Percentiles rank a stretch among this genome's conserved stretches.
Evolutionary conservation across 2,329 filamentous ascomycete species (phyloP).

Genomic region (Paecilomyces sp.): DNA sequence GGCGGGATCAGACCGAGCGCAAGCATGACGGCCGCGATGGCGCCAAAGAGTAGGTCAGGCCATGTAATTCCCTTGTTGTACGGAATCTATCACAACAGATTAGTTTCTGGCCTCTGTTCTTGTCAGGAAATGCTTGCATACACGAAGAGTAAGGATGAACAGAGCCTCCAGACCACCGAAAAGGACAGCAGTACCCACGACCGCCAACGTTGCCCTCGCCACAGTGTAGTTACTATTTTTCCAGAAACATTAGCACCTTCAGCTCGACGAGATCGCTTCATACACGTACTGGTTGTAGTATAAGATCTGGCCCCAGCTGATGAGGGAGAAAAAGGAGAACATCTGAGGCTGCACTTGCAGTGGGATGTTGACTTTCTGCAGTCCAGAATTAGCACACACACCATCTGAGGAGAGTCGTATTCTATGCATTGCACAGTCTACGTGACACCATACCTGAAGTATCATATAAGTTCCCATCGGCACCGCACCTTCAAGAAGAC

Average conservation of each 20-base stretch:
- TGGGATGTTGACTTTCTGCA: conserved; percentile 49
- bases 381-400: background rate
- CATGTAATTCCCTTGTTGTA: conserved; percentile 48
- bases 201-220: conserved; percentile 41
- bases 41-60: conserved; percentile 51
- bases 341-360: conserved; percentile 50
- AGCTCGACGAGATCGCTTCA: conserved; percentile 1
- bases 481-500: conserved; percentile 25
- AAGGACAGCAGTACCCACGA: conserved; percentile 30
- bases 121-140: conserved; percentile 16
- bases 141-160: conserved; percentile 51
- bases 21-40: conserved; percentile 52
- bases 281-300: conserved; percentile 42
- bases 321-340: conserved; percentile 42
- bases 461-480: conserved; percentile 48
- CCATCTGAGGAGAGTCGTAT: background rate
- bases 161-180: conserved; percentile 51
- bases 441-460: conserved; percentile 32
- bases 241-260: background rate
- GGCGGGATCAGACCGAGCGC: conserved; percentile 52
- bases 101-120: background rate
- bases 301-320: conserved; percentile 47
- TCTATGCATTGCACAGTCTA: background rate
- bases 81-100: conserved; percentile 35
- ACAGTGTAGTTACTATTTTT: conserved; percentile 25